A percentile compares a stretch with the other conserved stretches of the same genome.
phyloP scores from a whole-genome alignment of 805 yeast genomes.

The Sugiyamaella qingdaonensis region DNA sequence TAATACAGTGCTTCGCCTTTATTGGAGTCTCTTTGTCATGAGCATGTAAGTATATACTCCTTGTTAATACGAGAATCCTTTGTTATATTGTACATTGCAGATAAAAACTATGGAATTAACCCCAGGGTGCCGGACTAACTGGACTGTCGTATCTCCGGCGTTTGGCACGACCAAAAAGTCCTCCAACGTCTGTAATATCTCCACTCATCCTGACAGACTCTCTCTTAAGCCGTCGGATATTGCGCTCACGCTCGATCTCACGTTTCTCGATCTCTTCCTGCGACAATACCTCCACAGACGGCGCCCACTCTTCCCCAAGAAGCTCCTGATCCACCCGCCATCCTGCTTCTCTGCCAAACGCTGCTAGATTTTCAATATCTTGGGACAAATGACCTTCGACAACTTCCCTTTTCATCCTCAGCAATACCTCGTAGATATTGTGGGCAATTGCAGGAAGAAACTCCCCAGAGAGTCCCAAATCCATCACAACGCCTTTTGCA shows the following conservation, averaged over 20 bases:
- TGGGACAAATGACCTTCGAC: constrained; percentile 60
- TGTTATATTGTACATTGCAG: too few species aligned
- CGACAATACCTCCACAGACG: constrained; percentile 77
- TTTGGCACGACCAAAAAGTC: constrained; percentile 30
- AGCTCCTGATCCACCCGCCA: constrained; percentile 69
- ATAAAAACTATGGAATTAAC: background rate
- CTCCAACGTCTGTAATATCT: constrained; percentile 38
- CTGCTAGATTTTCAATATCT: constrained; percentile 54
- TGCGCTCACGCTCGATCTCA: constrained; percentile 92
- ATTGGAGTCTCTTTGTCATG: too few species aligned
- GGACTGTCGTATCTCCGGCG: constrained; percentile 25
- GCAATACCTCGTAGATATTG: constrained; percentile 73
- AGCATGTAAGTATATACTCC: too few species aligned
- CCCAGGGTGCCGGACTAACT: constrained; percentile 19
- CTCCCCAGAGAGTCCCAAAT: constrained; percentile 78
- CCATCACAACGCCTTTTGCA: constrained; percentile 76
- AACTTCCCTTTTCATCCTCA: constrained; percentile 75
- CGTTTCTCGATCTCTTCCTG: constrained; percentile 93
- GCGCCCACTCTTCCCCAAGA: constrained; percentile 81
- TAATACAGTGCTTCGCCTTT: too few species aligned
- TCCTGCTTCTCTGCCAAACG: constrained; percentile 60
- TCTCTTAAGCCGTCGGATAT: constrained; percentile 84
- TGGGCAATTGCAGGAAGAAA: constrained; percentile 87
- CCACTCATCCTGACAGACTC: constrained; percentile 76
- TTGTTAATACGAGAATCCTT: too few species aligned